Base-by-base conservation (phyloP, 2,329 filamentous ascomycete genomes). In the Aspergillus tanneri region DNA sequence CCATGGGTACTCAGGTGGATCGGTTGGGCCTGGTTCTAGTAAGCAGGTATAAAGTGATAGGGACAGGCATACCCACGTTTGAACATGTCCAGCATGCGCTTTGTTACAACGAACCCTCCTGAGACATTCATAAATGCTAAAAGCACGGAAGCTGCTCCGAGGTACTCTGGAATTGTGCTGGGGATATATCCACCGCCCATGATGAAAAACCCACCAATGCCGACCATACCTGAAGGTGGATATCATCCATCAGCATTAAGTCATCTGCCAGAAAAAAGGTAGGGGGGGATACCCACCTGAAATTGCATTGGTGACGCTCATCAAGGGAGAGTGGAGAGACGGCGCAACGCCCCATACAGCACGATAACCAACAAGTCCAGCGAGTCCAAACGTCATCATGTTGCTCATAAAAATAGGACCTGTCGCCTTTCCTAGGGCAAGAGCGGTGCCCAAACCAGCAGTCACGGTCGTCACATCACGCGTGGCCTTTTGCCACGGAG, bases 301-400 rank as follows among this genome's bases (percentile, higher is more conserved):
- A 59, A 95, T 95, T 22, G 90, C 90, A 66, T 96, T 95, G 6
- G 90, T 95, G 27, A 95, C 90, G 58, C 87, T 91, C 90, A 96
- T 95, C 4, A 96, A 74, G 1, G 90, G 90, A 2, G 88, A 92
- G 67, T 95, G 90, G 4, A 96, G 77, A 27, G 90, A 88, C 6
- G 90, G 90, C 0, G 77, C 75, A 10, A 95, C 90, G 44, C 89
- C 89, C 90, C 90, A 95, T 19, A 95, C 88, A 5, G 88, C 88
- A 40, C 90, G 82, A 63, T 96, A 95, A 6, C 90, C 90, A 54
- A 95, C 90, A 22, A 96, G 74, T 59, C 88, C 88, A 39, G 90
- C 88, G 37, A 96, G 75, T 12, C 86, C 84, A 67, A 93, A 93
- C 0, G 87, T 91, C 64, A 95, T 92, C 38, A 85, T 82, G 61